Base-by-base conservation (phyloP, 768 basidiomycete species). In the Chalciporus sphaerocephalus region DNA sequence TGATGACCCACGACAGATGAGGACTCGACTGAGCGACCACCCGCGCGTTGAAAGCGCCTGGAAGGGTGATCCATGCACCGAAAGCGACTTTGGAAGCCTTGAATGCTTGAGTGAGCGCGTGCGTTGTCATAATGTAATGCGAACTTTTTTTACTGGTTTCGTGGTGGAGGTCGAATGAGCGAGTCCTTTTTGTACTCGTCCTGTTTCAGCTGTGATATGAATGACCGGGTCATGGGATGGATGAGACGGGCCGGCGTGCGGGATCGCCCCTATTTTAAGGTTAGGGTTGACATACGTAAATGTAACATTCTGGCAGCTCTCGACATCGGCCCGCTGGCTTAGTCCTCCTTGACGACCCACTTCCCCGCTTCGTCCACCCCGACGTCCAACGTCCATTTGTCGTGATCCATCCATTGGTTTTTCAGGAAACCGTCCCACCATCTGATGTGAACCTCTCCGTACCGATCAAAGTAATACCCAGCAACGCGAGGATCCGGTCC, bases 41-140 rank as follows among this genome's bases (percentile, higher is more conserved):
- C 21, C 83, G 74, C 5, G 81, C 82, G 51, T 77, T 71, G 53
- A 80, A 72, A 6, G 68, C 59, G n/a, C 81, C 80, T 1, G 81
- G 78, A 6, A 80, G 59, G 2, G 80, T 82, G 25, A 83, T 64
- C 82, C 83, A 85, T 2, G 76, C 78, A 9, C 85, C 83, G 47
- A 86, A 81, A 1, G 83, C 81, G 17, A 83, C 74, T 51, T 71
- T 81, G 52, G 73, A 69, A 0, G 76, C 68, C 52, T 72, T 74
- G 63, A 86, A 73, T 6, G 74, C 69, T 37, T 69, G 66, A 42
- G 78, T 61, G 17, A 85, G 75, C 4, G 78, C 61, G 60, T 82
- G 80, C 21, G 73, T 64, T 17, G 78, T 62, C 79, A 80, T 81
- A 35, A n/a, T n/a, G n/a, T n/a, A n/a, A n/a, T n/a, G 51, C 28